Evolutionary conservation across 192 early-diverging fungal species (phyloP).

Genomic region (Coemansia sp.): DNA sequence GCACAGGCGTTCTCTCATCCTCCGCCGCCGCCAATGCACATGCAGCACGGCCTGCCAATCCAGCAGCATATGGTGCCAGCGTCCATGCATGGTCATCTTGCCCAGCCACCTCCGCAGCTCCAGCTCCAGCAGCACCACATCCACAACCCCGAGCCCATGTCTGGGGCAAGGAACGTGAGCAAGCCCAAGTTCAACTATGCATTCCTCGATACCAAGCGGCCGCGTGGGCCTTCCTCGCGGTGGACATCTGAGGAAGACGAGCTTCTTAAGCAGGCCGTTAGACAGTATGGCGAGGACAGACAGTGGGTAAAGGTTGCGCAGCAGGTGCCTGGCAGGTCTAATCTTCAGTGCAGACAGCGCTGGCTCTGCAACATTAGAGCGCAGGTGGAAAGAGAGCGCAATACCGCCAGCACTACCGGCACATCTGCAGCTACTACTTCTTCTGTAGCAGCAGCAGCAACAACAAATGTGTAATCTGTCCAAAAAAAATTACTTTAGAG

Average conservation of each 20-base stretch:
- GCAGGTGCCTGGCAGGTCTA: slow-evolving; percentile 50
- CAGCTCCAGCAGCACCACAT: slow-evolving; percentile 13
- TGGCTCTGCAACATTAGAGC: slow-evolving; percentile 56
- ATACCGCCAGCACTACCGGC: not conserved
- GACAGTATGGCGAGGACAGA: slow-evolving; percentile 51
- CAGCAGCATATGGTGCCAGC: slow-evolving; percentile 10
- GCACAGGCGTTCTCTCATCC: not conserved
- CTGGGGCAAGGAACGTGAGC: slow-evolving; percentile 26
- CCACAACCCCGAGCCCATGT: slow-evolving; percentile 4
- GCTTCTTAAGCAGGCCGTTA: slow-evolving; percentile 42
- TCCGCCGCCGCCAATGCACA: slow-evolving; percentile 9
- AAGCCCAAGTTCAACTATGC: slow-evolving; percentile 56
- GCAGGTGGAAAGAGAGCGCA: slow-evolving; percentile 48
- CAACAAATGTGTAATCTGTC: too few species aligned
- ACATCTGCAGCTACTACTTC: not conserved
- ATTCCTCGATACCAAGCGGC: slow-evolving; percentile 50
- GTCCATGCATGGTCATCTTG: slow-evolving; percentile 6
- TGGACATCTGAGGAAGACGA: slow-evolving; percentile 46
- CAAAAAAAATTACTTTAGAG: too few species aligned
- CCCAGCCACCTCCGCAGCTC: slow-evolving; percentile 14
- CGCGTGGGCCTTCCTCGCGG: slow-evolving; percentile 45
- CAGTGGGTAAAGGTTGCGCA: slow-evolving; percentile 56
- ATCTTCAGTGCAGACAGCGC: slow-evolving; percentile 54
- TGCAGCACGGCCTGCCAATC: slow-evolving; percentile 3
- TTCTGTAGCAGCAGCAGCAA: too few species aligned